Conservation (phyloP, 106 monocot genomes). For the Dendrobium nobile region DNA sequence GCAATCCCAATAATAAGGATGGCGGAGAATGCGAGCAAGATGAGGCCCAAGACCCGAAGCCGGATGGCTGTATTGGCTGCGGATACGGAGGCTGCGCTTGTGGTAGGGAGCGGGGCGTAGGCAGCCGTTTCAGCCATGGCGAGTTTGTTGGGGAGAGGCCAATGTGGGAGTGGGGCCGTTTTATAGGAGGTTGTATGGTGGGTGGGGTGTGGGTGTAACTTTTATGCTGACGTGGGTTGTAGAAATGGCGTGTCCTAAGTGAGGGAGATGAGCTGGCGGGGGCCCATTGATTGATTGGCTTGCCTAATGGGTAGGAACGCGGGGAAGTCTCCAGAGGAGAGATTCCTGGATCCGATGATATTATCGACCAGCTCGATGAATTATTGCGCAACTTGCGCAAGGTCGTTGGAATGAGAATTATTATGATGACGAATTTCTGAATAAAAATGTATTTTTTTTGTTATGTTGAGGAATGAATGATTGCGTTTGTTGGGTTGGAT, state of each 20-base stretch:
- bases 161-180: not conserved
- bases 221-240: not conserved
- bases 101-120: not conserved
- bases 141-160: not conserved
- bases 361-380: not conserved
- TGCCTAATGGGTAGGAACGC: not conserved
- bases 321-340: not conserved
- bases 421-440: too few relatives aligned
- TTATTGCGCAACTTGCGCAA: not conserved
- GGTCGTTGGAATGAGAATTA: too few relatives aligned
- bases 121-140: not conserved
- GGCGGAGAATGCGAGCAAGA: not conserved
- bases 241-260: too few relatives aligned
- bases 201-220: not conserved
- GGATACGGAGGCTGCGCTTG: not conserved
- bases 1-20: constrained; percentile 1
- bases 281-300: not conserved
- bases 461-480: too few relatives aligned
- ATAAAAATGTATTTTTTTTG: too few relatives aligned
- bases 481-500: too few relatives aligned
- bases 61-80: not conserved
- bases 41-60: not conserved
- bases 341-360: not conserved
- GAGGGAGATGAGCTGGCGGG: not conserved
- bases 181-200: not conserved